Evolutionary conservation across 2,329 filamentous ascomycete genomes (phyloP).

Genomic region (Alternaria sp.): DNA sequence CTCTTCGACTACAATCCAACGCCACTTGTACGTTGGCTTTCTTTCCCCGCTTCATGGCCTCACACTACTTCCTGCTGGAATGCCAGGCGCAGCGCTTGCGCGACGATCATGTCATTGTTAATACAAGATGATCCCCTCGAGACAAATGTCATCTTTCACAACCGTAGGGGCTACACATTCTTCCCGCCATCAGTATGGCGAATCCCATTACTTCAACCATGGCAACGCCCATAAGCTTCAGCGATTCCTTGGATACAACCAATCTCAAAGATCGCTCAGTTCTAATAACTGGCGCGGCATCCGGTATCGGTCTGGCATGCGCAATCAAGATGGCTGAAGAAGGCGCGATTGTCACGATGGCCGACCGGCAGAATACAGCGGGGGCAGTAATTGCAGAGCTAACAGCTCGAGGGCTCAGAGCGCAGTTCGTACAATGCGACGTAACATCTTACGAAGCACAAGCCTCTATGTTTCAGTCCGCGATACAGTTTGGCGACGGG

Average conservation of each 20-base stretch:
- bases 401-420: conserved; percentile 24
- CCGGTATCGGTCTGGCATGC: conserved; percentile 39
- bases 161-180: neutral
- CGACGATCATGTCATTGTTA: neutral
- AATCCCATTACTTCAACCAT: neutral
- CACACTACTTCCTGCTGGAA: neutral
- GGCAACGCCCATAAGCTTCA: conserved; percentile 9
- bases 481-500: conserved; percentile 34
- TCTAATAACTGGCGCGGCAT: conserved; percentile 38
- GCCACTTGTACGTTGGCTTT: neutral
- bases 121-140: neutral
- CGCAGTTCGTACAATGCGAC: conserved; percentile 44
- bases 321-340: conserved; percentile 27
- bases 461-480: conserved; percentile 41
- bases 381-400: conserved; percentile 20
- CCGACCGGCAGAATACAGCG: conserved; percentile 31
- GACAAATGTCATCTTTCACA: neutral
- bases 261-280: conserved; percentile 30
- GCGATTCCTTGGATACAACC: conserved; percentile 8
- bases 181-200: conserved; percentile 2
- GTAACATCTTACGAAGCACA: conserved; percentile 42
- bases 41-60: neutral
- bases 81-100: neutral
- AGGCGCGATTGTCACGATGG: conserved; percentile 38
- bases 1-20: neutral